A percentile compares a stretch with the other conserved stretches of the same genome.
Conservation (phyloP, 73 alveolate species). For the Paramecium biaurelia region DNA sequence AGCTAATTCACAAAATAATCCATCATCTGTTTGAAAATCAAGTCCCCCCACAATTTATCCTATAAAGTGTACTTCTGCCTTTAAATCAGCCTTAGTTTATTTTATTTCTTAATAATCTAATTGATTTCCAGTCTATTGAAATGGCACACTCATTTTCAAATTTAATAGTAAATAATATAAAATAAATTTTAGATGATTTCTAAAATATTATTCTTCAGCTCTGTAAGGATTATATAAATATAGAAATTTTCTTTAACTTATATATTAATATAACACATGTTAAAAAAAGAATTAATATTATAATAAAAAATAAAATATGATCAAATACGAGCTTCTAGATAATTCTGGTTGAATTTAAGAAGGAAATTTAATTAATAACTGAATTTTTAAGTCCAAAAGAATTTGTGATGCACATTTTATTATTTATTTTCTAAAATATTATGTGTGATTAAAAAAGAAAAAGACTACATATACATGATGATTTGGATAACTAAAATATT, state of each 20-base stretch:
- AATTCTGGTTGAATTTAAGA: background rate
- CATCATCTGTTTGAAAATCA: conserved; percentile 81
- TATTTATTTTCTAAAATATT: background rate
- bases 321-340: background rate
- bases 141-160: conserved; percentile 3
- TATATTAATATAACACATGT: too few relatives aligned
- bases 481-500: background rate
- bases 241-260: background rate
- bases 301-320: background rate
- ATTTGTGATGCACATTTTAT: background rate
- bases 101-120: background rate
- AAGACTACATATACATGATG: background rate
- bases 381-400: background rate
- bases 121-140: background rate
- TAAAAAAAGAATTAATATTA: background rate
- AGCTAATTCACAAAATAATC: conserved; percentile 86
- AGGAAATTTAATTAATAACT: background rate
- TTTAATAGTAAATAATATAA: background rate
- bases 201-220: background rate
- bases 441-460: background rate
- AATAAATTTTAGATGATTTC: background rate
- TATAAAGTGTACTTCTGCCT: conserved; percentile 84
- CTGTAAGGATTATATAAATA: background rate
- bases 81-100: conserved; percentile 64
- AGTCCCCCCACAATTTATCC: conserved; percentile 87